These are phyloP conservation scores for Leptographium flavum DNA, from an alignment of 2,329 filamentous ascomycete genomes.

Conservation along the genomic window DNA sequence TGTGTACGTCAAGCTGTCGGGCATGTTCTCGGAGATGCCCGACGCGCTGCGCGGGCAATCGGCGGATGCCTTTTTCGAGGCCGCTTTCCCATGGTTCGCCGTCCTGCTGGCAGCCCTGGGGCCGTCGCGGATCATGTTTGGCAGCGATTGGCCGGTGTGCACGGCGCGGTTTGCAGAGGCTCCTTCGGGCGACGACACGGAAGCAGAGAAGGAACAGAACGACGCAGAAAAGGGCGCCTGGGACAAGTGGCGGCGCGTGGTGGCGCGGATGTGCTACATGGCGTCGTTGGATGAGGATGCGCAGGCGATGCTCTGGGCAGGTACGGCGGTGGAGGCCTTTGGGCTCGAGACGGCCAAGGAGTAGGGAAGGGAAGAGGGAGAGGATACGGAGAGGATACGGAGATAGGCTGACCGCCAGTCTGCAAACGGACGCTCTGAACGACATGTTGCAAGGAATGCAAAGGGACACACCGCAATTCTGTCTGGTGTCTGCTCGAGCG, in stretches of 20 bases:
- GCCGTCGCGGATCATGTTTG: constrained; percentile 66
- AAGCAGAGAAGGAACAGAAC: constrained; percentile 6
- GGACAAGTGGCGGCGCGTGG: constrained; percentile 59
- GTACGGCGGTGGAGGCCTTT: constrained; percentile 61
- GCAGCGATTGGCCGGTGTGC: constrained; percentile 88
- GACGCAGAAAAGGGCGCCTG: constrained; percentile 44
- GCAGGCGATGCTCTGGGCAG: constrained; percentile 54
- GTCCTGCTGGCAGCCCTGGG: constrained; percentile 62
- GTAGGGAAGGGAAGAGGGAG: neutral
- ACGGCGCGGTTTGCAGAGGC: constrained; percentile 40
- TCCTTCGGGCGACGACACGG: neutral
- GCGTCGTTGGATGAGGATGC: constrained; percentile 45
- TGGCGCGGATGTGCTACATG: constrained; percentile 53
- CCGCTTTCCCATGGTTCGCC: constrained; percentile 56
- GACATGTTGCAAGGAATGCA: too few species aligned
- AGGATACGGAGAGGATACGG: neutral
- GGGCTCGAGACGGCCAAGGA: constrained; percentile 20
- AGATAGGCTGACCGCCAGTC: neutral
- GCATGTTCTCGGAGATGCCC: constrained; percentile 68
- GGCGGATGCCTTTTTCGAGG: constrained; percentile 44
- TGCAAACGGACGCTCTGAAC: too few species aligned
- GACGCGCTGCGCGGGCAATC: constrained; percentile 32
- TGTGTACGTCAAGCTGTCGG: constrained; percentile 87
- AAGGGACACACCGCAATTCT: too few species aligned
- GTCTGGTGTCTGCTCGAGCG: too few species aligned